Percentiles rank a stretch among this genome's conserved stretches.
These are phyloP conservation scores for Zygnema cylindricum DNA, from an alignment of 139 green algal genomes.

Conservation along the genomic window DNA sequence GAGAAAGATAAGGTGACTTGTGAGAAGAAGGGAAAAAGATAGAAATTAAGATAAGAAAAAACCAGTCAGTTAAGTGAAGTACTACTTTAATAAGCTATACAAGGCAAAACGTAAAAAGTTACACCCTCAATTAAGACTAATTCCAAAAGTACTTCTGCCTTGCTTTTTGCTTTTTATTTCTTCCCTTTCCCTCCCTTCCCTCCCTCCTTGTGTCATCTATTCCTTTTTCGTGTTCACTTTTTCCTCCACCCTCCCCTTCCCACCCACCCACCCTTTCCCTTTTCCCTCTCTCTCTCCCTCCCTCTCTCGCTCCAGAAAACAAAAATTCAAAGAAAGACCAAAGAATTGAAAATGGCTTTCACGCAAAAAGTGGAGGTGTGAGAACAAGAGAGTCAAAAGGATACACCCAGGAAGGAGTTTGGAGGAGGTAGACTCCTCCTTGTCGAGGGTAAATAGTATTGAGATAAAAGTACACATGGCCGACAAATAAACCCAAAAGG, in stretches of 20 bases:
- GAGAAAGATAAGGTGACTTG: too few species aligned
- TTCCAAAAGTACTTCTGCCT: too few species aligned
- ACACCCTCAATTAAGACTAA: too few species aligned
- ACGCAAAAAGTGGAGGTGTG: neutral
- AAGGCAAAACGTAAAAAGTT: too few species aligned
- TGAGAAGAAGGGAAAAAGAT: too few species aligned
- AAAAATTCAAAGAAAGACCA: neutral
- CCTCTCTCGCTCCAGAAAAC: neutral
- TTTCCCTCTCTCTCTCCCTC: neutral
- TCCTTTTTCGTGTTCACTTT: too few species aligned
- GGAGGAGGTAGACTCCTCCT: neutral
- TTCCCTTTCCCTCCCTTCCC: neutral
- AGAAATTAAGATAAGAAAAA: too few species aligned
- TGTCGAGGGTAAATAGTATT: neutral
- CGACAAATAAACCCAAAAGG: neutral
- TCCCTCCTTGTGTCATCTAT: too few species aligned
- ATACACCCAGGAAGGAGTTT: slow-evolving; percentile 35
- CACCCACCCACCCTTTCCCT: neutral
- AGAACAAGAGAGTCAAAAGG: too few species aligned
- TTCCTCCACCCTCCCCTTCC: too few species aligned
- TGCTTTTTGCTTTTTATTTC: neutral
- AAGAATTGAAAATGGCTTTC: neutral
- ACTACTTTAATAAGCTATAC: too few species aligned
- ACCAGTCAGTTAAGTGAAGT: too few species aligned
- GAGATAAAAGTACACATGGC: neutral